Evolutionary conservation across 192 early-diverging fungal species (phyloP).

Genomic region (Coemansia sp.): DNA sequence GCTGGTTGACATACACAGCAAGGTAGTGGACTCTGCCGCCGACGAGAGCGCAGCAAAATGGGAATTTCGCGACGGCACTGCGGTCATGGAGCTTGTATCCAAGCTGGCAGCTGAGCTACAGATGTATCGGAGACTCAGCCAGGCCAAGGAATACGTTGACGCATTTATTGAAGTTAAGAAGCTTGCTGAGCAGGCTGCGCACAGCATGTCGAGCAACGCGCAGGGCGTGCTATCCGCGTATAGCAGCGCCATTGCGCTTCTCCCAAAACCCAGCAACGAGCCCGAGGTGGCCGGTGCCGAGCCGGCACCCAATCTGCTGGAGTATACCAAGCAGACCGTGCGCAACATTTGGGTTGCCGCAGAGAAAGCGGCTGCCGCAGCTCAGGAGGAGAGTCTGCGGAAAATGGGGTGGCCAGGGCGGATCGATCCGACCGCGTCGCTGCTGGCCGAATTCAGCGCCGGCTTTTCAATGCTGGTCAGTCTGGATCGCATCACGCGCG

Average conservation of each 20-base stretch:
- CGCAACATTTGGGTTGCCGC: slow-evolving; percentile 21
- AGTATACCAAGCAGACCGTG: slow-evolving; percentile 21
- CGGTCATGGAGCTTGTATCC: slow-evolving; percentile 31
- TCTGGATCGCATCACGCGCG: slow-evolving; percentile 25
- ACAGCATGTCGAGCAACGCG: background rate
- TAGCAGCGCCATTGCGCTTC: slow-evolving; percentile 12
- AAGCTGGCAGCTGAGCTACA: slow-evolving; percentile 24
- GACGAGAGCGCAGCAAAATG: slow-evolving; percentile 28
- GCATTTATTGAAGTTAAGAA: slow-evolving; percentile 30
- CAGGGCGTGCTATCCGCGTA: slow-evolving; percentile 26
- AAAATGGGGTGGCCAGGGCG: slow-evolving; percentile 41
- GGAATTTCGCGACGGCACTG: slow-evolving; percentile 44
- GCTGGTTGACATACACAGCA: slow-evolving; percentile 40
- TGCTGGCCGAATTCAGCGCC: slow-evolving; percentile 22
- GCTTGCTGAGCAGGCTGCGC: slow-evolving; percentile 12
- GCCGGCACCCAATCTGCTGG: slow-evolving; percentile 14
- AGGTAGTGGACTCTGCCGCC: slow-evolving; percentile 18
- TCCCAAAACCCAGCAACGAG: background rate
- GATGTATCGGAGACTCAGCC: slow-evolving; percentile 22
- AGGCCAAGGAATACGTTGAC: slow-evolving; percentile 37
- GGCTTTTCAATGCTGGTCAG: slow-evolving; percentile 29
- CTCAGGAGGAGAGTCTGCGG: slow-evolving; percentile 19
- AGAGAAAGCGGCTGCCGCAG: slow-evolving; percentile 16
- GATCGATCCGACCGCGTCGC: slow-evolving; percentile 21
- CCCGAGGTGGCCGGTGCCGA: background rate